These are phyloP conservation scores for Grosmannia penicillata DNA, from an alignment of 2,329 filamentous ascomycete genomes.

Conservation along the genomic window DNA sequence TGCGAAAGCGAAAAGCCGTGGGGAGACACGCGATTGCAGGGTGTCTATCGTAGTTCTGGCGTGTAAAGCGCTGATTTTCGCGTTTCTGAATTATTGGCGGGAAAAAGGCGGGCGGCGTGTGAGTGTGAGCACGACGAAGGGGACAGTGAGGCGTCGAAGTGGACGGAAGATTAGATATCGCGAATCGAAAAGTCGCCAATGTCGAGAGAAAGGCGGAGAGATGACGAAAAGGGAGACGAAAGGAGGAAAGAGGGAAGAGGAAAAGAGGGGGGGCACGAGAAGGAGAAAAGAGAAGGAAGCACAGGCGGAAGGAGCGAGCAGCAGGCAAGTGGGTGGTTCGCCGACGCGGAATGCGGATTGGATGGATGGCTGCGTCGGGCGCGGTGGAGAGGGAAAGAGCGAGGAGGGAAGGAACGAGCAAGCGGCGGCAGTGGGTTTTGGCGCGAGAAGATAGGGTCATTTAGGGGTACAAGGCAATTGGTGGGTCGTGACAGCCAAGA, in stretches of 20 bases:
- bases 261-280: slow-evolving; percentile 3
- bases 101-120: too few species aligned
- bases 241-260: slow-evolving; percentile 3
- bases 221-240: not conserved
- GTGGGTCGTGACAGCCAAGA: slow-evolving; percentile 2
- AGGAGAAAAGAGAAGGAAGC: slow-evolving; percentile 1
- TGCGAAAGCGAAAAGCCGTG: too few species aligned
- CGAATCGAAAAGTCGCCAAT: too few species aligned
- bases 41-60: too few species aligned
- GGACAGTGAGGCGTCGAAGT: not conserved
- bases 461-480: slow-evolving; percentile 7
- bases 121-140: not conserved
- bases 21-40: too few species aligned
- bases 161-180: not conserved
- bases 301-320: not conserved
- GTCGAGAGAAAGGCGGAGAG: not conserved
- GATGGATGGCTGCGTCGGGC: too few species aligned
- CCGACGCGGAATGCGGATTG: slow-evolving; percentile 8
- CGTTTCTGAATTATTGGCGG: too few species aligned
- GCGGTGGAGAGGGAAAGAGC: slow-evolving; percentile 2
- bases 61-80: too few species aligned
- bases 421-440: not conserved
- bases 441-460: slow-evolving; percentile 2
- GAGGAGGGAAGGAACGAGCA: slow-evolving; percentile 3
- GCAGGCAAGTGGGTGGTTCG: not conserved